Evolutionary conservation across 495 filamentous ascomycete genomes (phyloP), one percentile per base, ranked within the genome.

Genomic region (Lentithecium fluviatile): DNA sequence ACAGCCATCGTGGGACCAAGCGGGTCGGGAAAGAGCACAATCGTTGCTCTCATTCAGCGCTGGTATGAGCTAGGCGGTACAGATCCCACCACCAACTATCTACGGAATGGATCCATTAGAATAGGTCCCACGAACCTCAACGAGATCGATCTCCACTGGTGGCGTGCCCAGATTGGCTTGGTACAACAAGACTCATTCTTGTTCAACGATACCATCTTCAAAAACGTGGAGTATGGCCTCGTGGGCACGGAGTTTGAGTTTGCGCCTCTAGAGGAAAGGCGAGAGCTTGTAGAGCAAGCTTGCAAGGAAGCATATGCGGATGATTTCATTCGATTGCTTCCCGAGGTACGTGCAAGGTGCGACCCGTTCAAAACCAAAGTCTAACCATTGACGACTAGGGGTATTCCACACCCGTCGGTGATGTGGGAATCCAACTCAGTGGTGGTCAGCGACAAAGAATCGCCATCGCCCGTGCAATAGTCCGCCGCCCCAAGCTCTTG

Each of bases 31-130:
- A 98, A 98, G 74, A 90, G 85, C 67, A 98, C 93, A 1, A 88
- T 97, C n/a, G 85, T 97, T 20, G 92, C 90, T 12, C 75, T 98
- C n/a, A 86, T 97, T 13, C 90, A 96, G 72, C 80, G 94, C 29
- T 97, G 96, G 70, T 97, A 97, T 70, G 82, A 90, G 57, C 40
- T 43, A 43, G 40, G 15, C 15, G 15, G 15, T 15, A 43, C 40
- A 6, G 40, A 43, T 13, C 15, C 13, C 15, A 43, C 13, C 13
- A 43, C 15, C 4, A 15, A 90, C 65, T 76, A 82, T n/a, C 65
- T 53, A 50, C 45, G 45, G 52, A 15, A 49, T 24, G 59, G 53
- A 5, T 20, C 6, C 12, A 70, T 75, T 13, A 69, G 77, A 3
- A 74, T 83, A 15, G 78, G 73, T 29, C 71, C 74, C 5, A 69